Evolutionary conservation across 345 rosid species (phyloP).

Genomic region (Melastoma malabathricum): DNA sequence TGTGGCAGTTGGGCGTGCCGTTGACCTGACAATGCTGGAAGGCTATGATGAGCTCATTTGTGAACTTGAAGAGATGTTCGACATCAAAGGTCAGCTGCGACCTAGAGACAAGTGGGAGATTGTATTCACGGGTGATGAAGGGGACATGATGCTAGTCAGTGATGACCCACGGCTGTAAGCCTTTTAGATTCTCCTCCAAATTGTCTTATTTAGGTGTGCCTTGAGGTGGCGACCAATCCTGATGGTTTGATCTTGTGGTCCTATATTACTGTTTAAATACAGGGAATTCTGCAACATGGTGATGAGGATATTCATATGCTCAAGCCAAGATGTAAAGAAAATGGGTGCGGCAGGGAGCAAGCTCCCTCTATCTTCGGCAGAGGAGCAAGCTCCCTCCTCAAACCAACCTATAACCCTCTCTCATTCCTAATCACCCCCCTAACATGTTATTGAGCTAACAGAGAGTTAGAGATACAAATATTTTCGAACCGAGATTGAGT

Average conservation of each 20-base stretch:
- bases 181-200: constrained; percentile 3
- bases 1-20: constrained; percentile 77
- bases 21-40: constrained; percentile 45
- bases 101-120: constrained; percentile 66
- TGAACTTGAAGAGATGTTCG: constrained; percentile 77
- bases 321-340: constrained; percentile 73
- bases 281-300: constrained; percentile 96
- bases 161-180: constrained; percentile 97
- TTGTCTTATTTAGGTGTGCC: background rate
- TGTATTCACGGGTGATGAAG: constrained; percentile 85
- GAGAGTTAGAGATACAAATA: no score
- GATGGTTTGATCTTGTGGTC: background rate
- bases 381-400: no score
- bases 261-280: constrained; percentile 6
- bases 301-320: constrained; percentile 62
- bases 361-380: constrained; percentile 34
- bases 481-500: no score
- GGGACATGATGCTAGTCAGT: constrained; percentile 90
- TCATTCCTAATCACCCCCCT: no score
- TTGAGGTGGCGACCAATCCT: background rate
- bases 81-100: constrained; percentile 51
- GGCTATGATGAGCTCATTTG: constrained; percentile 63
- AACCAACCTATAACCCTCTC: no score
- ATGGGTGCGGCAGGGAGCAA: constrained; percentile 36
- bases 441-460: no score